Percentiles rank a stretch among this genome's conserved stretches.
Evolutionary conservation across 2,329 filamentous ascomycete genomes (phyloP).

Genomic region (Curvularia lunata): DNA sequence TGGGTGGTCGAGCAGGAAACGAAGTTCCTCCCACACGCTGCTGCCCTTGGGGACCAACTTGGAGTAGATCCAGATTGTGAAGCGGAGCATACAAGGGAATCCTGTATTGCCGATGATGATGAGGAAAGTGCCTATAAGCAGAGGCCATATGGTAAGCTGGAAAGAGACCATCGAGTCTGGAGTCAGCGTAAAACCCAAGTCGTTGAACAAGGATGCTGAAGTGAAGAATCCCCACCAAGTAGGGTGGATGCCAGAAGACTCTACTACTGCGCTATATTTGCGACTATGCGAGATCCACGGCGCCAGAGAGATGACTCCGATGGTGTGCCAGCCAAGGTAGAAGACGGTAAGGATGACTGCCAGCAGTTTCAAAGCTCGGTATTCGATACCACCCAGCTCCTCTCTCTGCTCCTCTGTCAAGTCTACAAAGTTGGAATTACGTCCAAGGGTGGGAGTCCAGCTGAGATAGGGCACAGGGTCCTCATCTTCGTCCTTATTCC

Average conservation of each 20-base stretch:
- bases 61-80: conserved; percentile 85
- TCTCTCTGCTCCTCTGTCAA: conserved; percentile 90
- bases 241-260: conserved; percentile 64
- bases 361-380: conserved; percentile 86
- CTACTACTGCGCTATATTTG: conserved; percentile 68
- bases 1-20: conserved; percentile 91
- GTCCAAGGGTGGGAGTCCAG: conserved; percentile 88
- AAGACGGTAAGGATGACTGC: conserved; percentile 78
- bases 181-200: conserved; percentile 91
- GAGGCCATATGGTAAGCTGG: conserved; percentile 73
- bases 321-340: conserved; percentile 80
- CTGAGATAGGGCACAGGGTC: conserved; percentile 85
- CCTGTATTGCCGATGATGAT: conserved; percentile 96
- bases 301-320: conserved; percentile 74
- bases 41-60: conserved; percentile 69
- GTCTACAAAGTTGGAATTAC: conserved; percentile 91
- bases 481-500: conserved; percentile 55
- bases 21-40: conserved; percentile 85
- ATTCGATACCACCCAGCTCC: conserved; percentile 95
- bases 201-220: conserved; percentile 86
- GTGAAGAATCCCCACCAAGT: conserved; percentile 96
- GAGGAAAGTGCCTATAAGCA: conserved; percentile 81
- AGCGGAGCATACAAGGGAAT: conserved; percentile 91
- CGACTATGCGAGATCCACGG: conserved; percentile 77
- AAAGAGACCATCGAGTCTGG: conserved; percentile 95